A percentile compares a stretch with the other conserved stretches of the same genome.
These are phyloP conservation scores for Pseudognaphalium luteoalbum DNA, from an alignment of 129 eudicot species.

Conservation along the genomic window DNA sequence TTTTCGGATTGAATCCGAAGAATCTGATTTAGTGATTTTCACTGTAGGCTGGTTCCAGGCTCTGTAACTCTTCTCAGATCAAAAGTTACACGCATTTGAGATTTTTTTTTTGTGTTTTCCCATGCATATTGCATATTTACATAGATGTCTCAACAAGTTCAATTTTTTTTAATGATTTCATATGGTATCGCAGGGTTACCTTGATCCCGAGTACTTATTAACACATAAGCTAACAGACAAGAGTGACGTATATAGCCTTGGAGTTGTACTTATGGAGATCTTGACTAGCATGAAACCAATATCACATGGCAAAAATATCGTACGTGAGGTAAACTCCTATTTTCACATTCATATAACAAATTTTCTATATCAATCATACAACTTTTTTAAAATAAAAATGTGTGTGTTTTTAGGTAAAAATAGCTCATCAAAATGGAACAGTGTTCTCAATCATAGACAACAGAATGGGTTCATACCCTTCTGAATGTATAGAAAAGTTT, in stretches of 20 bases:
- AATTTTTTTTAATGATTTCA: neutral
- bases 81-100: too few relatives aligned
- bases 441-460: conserved; percentile 62
- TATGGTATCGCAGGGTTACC: conserved; percentile 65
- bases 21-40: too few relatives aligned
- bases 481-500: conserved; percentile 69
- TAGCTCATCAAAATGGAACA: conserved; percentile 57
- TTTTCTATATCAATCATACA: neutral
- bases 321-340: conserved; percentile 60
- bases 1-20: too few relatives aligned
- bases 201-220: conserved; percentile 86
- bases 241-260: conserved; percentile 93
- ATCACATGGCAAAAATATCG: conserved; percentile 69
- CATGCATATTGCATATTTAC: too few relatives aligned
- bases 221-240: conserved; percentile 72
- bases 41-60: too few relatives aligned
- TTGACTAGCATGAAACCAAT: conserved; percentile 81
- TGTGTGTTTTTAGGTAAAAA: conserved; percentile 51
- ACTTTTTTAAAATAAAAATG: neutral
- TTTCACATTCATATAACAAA: neutral
- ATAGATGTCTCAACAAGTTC: neutral
- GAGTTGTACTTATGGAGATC: conserved; percentile 80
- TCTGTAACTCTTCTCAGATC: too few relatives aligned
- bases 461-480: conserved; percentile 76
- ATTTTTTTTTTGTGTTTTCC: too few relatives aligned